phyloP scores from a whole-genome alignment of 768 basidiomycete genomes.

The Pleurotus cornucopiae region DNA sequence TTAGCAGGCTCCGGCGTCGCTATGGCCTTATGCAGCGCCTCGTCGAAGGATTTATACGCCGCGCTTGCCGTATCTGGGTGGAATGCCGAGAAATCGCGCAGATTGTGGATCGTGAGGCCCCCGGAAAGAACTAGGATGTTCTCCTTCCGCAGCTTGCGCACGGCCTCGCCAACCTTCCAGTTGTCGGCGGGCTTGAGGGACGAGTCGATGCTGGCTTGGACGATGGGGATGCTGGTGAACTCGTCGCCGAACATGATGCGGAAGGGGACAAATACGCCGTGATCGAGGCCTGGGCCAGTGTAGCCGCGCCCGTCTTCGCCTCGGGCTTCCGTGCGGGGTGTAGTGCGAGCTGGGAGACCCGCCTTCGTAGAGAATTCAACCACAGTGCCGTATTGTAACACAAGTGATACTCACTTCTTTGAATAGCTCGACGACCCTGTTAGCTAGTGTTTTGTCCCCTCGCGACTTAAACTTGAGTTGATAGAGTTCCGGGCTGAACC shows the following conservation, averaged over 20 bases:
- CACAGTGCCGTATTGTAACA: background rate
- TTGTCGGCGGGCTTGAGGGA: conserved; percentile 56
- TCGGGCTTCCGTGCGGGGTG: conserved; percentile 45
- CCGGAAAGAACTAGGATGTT: conserved; percentile 68
- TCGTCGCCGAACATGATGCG: conserved; percentile 72
- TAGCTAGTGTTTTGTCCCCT: conserved; percentile 54
- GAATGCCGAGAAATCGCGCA: conserved; percentile 50
- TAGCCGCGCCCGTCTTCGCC: conserved; percentile 67
- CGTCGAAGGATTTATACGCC: conserved; percentile 51
- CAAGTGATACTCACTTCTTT: conserved; percentile 34
- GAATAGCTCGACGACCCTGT: conserved; percentile 58
- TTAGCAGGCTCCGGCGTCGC: conserved; percentile 33
- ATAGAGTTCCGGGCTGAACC: conserved; percentile 58
- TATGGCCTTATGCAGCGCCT: conserved; percentile 54
- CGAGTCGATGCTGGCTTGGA: conserved; percentile 66
- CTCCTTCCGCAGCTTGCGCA: conserved; percentile 56
- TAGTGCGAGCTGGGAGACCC: conserved; percentile 48
- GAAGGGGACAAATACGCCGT: conserved; percentile 81
- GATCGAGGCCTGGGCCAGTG: conserved; percentile 63
- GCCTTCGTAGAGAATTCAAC: conserved; percentile 29
- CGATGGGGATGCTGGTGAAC: conserved; percentile 58
- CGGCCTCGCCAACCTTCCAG: conserved; percentile 61
- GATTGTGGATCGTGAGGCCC: conserved; percentile 66
- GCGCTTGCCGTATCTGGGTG: conserved; percentile 42
- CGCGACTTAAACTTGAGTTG: conserved; percentile 62